phyloP scores from a whole-genome alignment of 2,329 filamentous ascomycete genomes.

The Exophiala phaeomuriformis region DNA sequence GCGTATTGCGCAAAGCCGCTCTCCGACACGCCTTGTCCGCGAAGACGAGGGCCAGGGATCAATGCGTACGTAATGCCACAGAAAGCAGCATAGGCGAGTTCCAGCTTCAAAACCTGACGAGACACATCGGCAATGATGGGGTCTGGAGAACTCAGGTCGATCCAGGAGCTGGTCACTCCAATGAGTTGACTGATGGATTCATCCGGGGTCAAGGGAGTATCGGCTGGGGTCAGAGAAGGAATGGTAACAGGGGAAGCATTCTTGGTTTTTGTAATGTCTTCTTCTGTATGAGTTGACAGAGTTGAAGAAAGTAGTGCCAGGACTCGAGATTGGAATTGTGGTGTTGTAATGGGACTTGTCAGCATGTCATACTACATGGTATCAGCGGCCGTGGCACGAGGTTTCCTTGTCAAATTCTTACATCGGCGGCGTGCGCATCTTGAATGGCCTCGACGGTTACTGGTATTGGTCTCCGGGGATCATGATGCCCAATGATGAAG shows the following conservation, averaged over 20 bases:
- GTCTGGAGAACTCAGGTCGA: constrained; percentile 77
- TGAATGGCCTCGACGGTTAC: constrained; percentile 47
- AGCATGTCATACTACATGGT: constrained; percentile 56
- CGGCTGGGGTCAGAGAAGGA: constrained; percentile 36
- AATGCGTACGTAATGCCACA: constrained; percentile 81
- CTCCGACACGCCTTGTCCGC: constrained; percentile 46
- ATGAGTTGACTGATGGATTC: constrained; percentile 76
- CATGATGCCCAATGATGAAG: constrained; percentile 58
- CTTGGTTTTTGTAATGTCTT: constrained; percentile 35
- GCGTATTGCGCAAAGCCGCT: constrained; percentile 65
- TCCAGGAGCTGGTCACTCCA: constrained; percentile 81
- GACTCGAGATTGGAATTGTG: constrained; percentile 53
- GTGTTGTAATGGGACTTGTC: constrained; percentile 55
- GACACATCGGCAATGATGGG: constrained; percentile 79
- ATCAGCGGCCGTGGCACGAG: constrained; percentile 17
- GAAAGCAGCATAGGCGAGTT: constrained; percentile 91
- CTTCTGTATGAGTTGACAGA: constrained; percentile 39
- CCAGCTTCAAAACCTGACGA: constrained; percentile 79
- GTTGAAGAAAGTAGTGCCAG: constrained; percentile 47
- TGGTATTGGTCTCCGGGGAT: constrained; percentile 45
- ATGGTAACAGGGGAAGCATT: constrained; percentile 37
- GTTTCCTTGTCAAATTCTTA: constrained; percentile 29
- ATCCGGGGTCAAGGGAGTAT: constrained; percentile 63
- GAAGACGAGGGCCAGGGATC: constrained; percentile 66
- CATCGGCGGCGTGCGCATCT: constrained; percentile 51